phyloP scores from a whole-genome alignment of 768 basidiomycete species.

The Strobilomyces confusus region DNA sequence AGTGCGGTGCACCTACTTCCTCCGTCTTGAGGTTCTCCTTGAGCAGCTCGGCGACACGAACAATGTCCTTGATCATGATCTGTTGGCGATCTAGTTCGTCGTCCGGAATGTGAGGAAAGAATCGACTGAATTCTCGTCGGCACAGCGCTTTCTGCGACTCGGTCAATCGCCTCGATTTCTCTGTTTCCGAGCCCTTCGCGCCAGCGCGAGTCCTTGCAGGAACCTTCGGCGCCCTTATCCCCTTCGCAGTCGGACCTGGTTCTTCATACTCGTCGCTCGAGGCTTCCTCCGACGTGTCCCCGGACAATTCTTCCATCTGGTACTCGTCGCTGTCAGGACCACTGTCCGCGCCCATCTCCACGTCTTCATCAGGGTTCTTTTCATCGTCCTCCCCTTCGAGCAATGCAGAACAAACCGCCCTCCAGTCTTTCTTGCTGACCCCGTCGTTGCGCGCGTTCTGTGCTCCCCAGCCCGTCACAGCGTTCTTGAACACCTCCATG shows the following conservation, averaged over 20 bases:
- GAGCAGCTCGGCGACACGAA: slow-evolving; percentile 53
- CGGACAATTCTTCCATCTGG: slow-evolving; percentile 21
- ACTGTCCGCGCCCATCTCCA: slow-evolving; percentile 21
- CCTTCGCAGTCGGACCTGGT: not conserved
- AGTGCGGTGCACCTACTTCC: slow-evolving; percentile 47
- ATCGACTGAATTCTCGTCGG: slow-evolving; percentile 61
- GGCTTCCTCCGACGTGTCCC: slow-evolving; percentile 20
- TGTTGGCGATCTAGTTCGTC: slow-evolving; percentile 46
- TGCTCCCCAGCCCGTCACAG: slow-evolving; percentile 66
- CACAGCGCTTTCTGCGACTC: slow-evolving; percentile 51
- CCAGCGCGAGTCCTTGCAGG: not conserved
- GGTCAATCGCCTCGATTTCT: slow-evolving; percentile 35
- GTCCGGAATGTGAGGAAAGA: slow-evolving; percentile 59
- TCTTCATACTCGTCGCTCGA: slow-evolving; percentile 32
- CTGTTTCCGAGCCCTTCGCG: not conserved
- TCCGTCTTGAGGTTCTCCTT: slow-evolving; percentile 70
- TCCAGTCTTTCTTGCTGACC: slow-evolving; percentile 70
- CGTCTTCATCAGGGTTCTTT: slow-evolving; percentile 14
- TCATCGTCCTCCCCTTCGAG: slow-evolving; percentile 41
- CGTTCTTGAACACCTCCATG: slow-evolving; percentile 68
- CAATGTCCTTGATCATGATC: slow-evolving; percentile 66
- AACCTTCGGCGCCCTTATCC: slow-evolving; percentile 8
- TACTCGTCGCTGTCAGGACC: slow-evolving; percentile 32
- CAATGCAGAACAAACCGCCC: slow-evolving; percentile 73
- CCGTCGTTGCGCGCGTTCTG: slow-evolving; percentile 29